Base-by-base conservation (phyloP, 2,329 filamentous ascomycete genomes). In the Sordariomycetes sp. region DNA sequence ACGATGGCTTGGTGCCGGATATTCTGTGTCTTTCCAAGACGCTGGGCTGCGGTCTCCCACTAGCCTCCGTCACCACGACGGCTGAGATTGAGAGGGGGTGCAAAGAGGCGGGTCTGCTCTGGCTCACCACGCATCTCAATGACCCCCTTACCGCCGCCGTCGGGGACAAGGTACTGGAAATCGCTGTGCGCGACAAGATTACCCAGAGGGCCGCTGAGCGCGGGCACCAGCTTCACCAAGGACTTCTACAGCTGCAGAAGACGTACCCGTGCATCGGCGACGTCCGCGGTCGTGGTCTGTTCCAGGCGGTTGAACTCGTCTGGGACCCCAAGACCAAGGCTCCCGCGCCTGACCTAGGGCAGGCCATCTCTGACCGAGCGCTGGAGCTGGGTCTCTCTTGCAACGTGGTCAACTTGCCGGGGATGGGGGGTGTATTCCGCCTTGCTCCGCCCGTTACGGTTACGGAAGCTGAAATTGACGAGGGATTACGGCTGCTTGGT, bases 21-120 rank as follows among this genome's bases (percentile, higher is more conserved):
- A 78, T 82, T 39, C 66, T 80, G 10, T 70, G 71, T 0, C 64
- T 81, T 4, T 74, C 72, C 52, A 82, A 82, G 66, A 81, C 78
- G 0, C 70, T 82, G 0, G 79, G 79, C 0, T 76, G 74, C 59
- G 76, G 78, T 0, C 62, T 81, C 1, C 77, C 78, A 0, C 63
- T 81, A n/a, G 71, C 70, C 3, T 72, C 72, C 1, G 74, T 81
- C 10, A 69, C 72, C 25, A 80, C 77, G 0, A 78, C 71, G 2
- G 65, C 68, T 7, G 69, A 71, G 54, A 79, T 81, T 45, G 77
- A 73, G n/a, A 61, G 63, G 1, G 68, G 70, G 1, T 74, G 73
- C 36, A 68, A 66, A n/a, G 70, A 76, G 10, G 68, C 69, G 0
- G 72, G 69, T 1, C 79, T 75, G 60, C 65, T 76, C 1, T 79